Base-by-base conservation (phyloP, 306 rosid species). In the Vigna nakashimae region DNA sequence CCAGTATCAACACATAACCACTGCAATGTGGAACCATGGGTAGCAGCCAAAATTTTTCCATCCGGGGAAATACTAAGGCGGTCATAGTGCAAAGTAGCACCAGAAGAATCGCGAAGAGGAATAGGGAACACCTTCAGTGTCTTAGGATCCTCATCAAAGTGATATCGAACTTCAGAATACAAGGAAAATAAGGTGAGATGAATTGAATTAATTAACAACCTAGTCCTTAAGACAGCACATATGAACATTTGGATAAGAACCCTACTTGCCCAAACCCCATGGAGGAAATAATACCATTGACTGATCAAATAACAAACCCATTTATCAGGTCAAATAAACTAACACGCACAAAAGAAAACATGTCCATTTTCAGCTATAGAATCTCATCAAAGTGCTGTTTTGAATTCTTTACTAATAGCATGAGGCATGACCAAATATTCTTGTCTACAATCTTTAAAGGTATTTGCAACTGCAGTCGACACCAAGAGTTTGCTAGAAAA, bases 121-220 rank as follows among this genome's bases (percentile, higher is more conserved):
- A 96, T 96, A 17, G 91, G 89, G 80, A 92, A 91, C 87, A 89
- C 89, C 91, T 93, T 93, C 82, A 90, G 86, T 46, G 94, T 86
- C 91, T 96, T 96, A 18, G 99, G 97, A 80, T 96, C 99, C 89
- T 96, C 99, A 24, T 90, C 96, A 58, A 96, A 82, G 80, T 93
- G 98, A 86, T 93, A 96, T 63, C 99, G 97, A 73, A 96, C 99
- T 96, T 82, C 83, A 77, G 83, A 43, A 71, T 14, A 40, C 63
- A 26, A 58, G 79, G 38, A 74, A 55, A 82, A 55, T 49, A 79
- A 77, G 42, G 62, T 80, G 60, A 86, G 59, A 59, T 51, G 9
- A 82, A 16, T 65, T 57, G 7, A 77, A 68, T 72, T 56, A 65
- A 57, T 53, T 17, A 50, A 40, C 34, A 79, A 51, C 18, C 45